A percentile compares a stretch with the other conserved stretches of the same genome.
These are phyloP conservation scores for Boechera stricta DNA, from an alignment of 345 rosid genomes.

Conservation along the genomic window DNA sequence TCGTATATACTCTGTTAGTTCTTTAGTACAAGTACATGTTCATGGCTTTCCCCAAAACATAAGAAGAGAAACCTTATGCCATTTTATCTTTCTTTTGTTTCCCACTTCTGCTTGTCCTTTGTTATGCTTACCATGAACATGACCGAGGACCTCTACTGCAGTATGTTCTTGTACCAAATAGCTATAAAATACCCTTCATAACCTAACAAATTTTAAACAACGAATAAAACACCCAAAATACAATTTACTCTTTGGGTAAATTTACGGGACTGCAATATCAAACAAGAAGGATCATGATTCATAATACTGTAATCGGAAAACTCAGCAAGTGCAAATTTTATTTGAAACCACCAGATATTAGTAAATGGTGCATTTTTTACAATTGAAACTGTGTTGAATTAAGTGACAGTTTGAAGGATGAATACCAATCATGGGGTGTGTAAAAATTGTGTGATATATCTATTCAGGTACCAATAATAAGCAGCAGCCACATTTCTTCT, in stretches of 20 bases:
- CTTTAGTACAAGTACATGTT: slow-evolving; percentile 13
- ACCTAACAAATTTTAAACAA: neutral
- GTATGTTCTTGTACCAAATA: slow-evolving; percentile 11
- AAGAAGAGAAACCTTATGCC: slow-evolving; percentile 5
- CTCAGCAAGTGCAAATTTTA: neutral
- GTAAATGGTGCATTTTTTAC: neutral
- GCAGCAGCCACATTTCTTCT: slow-evolving; percentile 1
- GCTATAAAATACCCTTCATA: neutral
- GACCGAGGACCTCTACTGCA: slow-evolving; percentile 20
- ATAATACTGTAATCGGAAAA: neutral
- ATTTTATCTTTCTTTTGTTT: neutral
- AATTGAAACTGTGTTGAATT: neutral
- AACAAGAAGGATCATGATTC: neutral
- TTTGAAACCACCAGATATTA: slow-evolving; percentile 7
- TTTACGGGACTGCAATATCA: neutral
- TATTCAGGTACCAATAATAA: slow-evolving; percentile 20
- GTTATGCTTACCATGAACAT: slow-evolving; percentile 26
- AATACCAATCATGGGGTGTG: slow-evolving; percentile 8
- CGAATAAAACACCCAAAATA: slow-evolving; percentile 3
- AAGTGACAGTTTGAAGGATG: slow-evolving; percentile 16
- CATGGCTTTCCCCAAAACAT: slow-evolving; percentile 8
- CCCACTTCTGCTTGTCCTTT: slow-evolving; percentile 21
- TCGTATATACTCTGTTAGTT: slow-evolving; percentile 13
- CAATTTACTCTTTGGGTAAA: neutral
- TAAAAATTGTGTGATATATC: slow-evolving; percentile 2